Evolutionary conservation across 495 filamentous ascomycete genomes (phyloP).

Genomic region (Daldinia loculata): DNA sequence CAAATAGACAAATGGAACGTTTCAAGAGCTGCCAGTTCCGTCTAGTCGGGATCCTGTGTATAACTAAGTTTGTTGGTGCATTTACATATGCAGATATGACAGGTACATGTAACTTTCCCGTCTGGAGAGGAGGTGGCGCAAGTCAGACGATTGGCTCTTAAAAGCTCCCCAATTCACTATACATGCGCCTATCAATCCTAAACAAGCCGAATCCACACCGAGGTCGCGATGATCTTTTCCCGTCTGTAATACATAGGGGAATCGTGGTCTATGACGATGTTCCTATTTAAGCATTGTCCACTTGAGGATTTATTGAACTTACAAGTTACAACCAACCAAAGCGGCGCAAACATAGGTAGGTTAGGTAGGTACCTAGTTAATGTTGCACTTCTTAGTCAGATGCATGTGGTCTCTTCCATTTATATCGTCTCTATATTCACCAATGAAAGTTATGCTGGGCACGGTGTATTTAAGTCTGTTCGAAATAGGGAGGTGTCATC

Average conservation of each 20-base stretch:
- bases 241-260: conserved; percentile 23
- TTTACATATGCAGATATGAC: not conserved
- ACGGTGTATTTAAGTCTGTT: not conserved
- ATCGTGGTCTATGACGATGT: not conserved
- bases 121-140: not conserved
- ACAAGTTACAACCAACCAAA: too few relatives aligned
- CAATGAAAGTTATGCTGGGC: not conserved
- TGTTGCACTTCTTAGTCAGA: too few relatives aligned
- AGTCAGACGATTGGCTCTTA: not conserved
- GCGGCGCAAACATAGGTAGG: too few relatives aligned
- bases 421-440: not conserved
- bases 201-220: conserved; percentile 5
- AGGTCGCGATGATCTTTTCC: conserved; percentile 18
- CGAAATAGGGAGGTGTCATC: conserved; percentile 21
- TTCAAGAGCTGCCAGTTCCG: conserved; percentile 18
- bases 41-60: conserved; percentile 14
- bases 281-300: too few relatives aligned
- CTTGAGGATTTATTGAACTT: too few relatives aligned
- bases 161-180: not conserved
- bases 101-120: not conserved
- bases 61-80: not conserved
- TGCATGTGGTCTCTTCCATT: too few relatives aligned
- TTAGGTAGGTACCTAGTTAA: too few relatives aligned
- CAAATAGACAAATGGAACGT: conserved; percentile 12
- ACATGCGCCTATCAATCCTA: conserved; percentile 20